Base-by-base conservation (phyloP, 352 stramenopile genomes). In the Globisporangium emineosum region DNA sequence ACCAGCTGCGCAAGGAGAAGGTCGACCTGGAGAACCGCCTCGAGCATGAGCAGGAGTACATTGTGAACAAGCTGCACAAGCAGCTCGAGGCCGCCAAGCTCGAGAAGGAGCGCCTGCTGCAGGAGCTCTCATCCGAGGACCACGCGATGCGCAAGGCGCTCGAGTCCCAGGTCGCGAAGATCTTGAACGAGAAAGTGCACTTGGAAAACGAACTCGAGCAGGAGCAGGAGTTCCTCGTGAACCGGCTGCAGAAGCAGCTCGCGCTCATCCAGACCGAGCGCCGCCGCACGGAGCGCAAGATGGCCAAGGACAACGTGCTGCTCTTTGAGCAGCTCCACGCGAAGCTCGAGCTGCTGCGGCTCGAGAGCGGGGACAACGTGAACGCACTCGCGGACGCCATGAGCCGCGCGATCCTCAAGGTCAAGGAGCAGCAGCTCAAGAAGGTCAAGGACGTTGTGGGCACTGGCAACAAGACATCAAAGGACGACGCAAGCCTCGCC, bases 1-100 rank as follows among this genome's bases (percentile, higher is more conserved):
- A 88, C 62, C 76, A 94, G 61, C 72, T 95, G 58, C 86, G 82
- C 56, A 85, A 88, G 58, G 90, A 97, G 68, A 97, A 97, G 64
- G 80, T 97, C 57, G 90, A 97, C 62, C 66, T 97, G 8, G 90
- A 97, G 72, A 97, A 97, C 75, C 93, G 96, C 66, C 80, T 97
- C 10, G 90, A 97, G 75, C 77, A 89, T 63, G 90, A 97, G 65
- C 89, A 97, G 72, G 90, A 97, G 61, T 96, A 96, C 72, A 93
- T 97, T 45, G 89, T 97, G 21, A 97, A 97, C 78, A 94, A 94
- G 56, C 81, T 97, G 47, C 77, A 85, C 66, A 93, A 93, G 67
- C 83, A 95, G 65, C 75, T 95, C 1, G 85, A 93, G 53, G 75
- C 80, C 2, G 83, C 85, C 9, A 82, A 81, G 53, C 60, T 57